Evolutionary conservation across 192 early-diverging fungal species (phyloP).

Genomic region (Mortierella antarctica): DNA sequence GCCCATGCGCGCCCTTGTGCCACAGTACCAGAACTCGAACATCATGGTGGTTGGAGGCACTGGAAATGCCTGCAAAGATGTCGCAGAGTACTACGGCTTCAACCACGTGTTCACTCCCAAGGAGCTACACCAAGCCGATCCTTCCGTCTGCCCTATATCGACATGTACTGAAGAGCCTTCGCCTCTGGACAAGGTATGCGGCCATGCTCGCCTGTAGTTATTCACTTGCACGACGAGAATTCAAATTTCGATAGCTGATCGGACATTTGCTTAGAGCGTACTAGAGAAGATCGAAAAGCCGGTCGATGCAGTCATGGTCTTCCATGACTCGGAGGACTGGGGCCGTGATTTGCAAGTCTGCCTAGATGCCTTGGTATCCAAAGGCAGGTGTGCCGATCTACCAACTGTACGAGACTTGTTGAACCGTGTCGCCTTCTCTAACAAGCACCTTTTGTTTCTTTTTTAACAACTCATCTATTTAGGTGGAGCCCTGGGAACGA

Average conservation of each 20-base stretch:
- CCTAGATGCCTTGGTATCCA: conserved; percentile 68
- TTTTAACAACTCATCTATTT: background rate
- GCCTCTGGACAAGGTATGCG: conserved; percentile 56
- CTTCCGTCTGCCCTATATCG: conserved; percentile 59
- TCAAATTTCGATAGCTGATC: background rate
- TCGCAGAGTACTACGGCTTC: conserved; percentile 75
- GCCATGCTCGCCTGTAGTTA: conserved; percentile 65
- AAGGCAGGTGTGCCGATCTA: conserved; percentile 9
- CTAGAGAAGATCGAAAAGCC: conserved; percentile 58
- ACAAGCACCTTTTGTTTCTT: background rate
- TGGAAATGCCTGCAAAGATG: conserved; percentile 65
- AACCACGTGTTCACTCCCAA: conserved; percentile 66
- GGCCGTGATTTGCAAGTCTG: conserved; percentile 88
- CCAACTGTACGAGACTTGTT: background rate
- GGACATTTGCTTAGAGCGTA: conserved; percentile 15
- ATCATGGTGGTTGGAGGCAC: conserved; percentile 83
- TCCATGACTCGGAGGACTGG: conserved; percentile 91
- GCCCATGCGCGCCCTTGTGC: conserved; percentile 79
- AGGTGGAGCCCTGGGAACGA: conserved; percentile 68
- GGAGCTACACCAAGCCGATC: conserved; percentile 69
- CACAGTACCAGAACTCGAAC: conserved; percentile 67
- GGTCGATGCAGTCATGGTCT: conserved; percentile 80
- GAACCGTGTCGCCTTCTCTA: background rate
- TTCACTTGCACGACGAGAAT: background rate
- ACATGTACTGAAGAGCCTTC: conserved; percentile 14